Conservation (phyloP, 768 basidiomycete species). For the Strobilomyces confusus region DNA sequence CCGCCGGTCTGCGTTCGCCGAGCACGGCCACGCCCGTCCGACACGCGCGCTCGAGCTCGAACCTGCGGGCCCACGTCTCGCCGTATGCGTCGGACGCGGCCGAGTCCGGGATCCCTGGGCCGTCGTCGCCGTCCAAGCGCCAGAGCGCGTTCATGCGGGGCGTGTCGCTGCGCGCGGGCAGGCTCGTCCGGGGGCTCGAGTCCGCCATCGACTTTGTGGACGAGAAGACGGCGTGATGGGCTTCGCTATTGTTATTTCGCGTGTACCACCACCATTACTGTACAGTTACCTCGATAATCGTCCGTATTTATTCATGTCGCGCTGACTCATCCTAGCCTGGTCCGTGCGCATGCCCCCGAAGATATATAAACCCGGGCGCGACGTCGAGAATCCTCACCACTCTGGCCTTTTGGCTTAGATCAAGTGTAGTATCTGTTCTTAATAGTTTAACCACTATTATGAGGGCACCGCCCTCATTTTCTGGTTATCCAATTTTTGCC, state of each 20-base stretch:
- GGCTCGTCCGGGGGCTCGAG: constrained; percentile 36
- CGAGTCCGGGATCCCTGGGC: background rate
- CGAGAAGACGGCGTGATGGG: constrained; percentile 11
- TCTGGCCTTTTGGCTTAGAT: constrained; percentile 67
- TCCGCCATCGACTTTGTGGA: constrained; percentile 42
- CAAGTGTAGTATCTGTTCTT: constrained; percentile 79
- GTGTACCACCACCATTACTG: background rate
- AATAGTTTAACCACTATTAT: constrained; percentile 56
- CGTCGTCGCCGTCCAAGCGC: constrained; percentile 23
- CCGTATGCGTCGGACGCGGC: constrained; percentile 11
- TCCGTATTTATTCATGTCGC: background rate
- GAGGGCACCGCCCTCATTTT: constrained; percentile 48
- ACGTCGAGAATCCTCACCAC: constrained; percentile 16
- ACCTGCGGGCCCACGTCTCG: constrained; percentile 16
- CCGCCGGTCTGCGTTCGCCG: background rate
- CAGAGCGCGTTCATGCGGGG: constrained; percentile 31
- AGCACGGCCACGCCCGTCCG: constrained; percentile 7
- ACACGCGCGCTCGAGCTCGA: constrained; percentile 25
- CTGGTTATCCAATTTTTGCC: constrained; percentile 48
- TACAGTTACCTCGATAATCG: background rate
- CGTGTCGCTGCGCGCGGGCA: constrained; percentile 32
- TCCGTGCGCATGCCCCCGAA: constrained; percentile 3
- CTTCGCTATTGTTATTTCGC: background rate
- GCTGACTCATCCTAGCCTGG: background rate
- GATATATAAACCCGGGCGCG: constrained; percentile 1